These are phyloP conservation scores for Yamadazyma endophytica DNA, from an alignment of 805 yeast genomes.

Conservation along the genomic window DNA sequence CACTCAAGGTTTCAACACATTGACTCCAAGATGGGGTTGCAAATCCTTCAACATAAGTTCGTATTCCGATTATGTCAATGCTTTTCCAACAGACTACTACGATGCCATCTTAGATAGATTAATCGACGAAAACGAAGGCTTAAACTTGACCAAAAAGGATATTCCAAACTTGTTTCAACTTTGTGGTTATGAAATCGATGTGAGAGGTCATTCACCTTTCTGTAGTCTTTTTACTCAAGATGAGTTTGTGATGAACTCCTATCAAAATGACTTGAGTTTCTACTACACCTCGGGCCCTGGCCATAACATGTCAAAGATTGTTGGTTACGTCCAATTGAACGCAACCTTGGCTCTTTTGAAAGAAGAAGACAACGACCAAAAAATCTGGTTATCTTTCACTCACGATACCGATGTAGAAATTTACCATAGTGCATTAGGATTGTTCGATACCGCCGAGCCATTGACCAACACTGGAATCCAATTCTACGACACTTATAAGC, in stretches of 20 bases:
- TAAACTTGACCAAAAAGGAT: conserved; percentile 49
- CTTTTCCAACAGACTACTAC: conserved; percentile 42
- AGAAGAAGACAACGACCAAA: conserved; percentile 39
- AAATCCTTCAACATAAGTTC: conserved; percentile 26
- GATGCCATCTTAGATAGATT: conserved; percentile 54
- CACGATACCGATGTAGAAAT: conserved; percentile 70
- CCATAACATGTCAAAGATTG: conserved; percentile 48
- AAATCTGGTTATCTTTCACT: conserved; percentile 64
- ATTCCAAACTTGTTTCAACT: conserved; percentile 49
- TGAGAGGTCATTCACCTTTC: conserved; percentile 60
- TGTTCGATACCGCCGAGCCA: conserved; percentile 34
- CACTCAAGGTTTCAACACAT: conserved; percentile 52
- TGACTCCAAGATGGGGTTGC: conserved; percentile 52
- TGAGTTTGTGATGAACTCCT: conserved; percentile 62
- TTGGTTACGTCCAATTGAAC: conserved; percentile 55
- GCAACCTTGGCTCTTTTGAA: conserved; percentile 48
- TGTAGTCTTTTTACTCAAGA: conserved; percentile 66
- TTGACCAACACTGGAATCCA: conserved; percentile 45
- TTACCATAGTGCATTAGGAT: conserved; percentile 61
- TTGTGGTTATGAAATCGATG: conserved; percentile 76
- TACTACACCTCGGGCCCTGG: conserved; percentile 68
- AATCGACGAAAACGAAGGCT: conserved; percentile 50
- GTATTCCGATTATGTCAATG: conserved; percentile 18
- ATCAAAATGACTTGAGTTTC: conserved; percentile 52
- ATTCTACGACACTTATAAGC: conserved; percentile 46